Evolutionary conservation across 2,329 filamentous ascomycete species (phyloP), one percentile per base, ranked within the genome.

Genomic region (Cladorrhinum sp.): DNA sequence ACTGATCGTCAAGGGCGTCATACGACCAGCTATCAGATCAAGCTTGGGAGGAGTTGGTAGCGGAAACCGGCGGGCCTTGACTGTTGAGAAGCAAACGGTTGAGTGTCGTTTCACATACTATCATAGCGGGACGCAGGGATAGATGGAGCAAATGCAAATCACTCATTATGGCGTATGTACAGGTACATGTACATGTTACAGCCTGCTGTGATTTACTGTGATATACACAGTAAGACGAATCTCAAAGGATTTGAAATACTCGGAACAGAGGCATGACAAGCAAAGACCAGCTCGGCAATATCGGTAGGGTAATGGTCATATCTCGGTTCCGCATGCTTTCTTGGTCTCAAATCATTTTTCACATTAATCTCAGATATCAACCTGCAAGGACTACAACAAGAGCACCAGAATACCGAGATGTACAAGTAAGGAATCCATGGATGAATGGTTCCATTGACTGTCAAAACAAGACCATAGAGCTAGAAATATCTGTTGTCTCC

Each of bases 361-460:
- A 49, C 56, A 57, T 33, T 30, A 50, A 33, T 6, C 3, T 48
- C n/a, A 14, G 20, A 46, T 21, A n/a, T 48, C 21, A n/a, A 21
- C 12, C 10, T 6, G 30, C n/a, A 16, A n/a, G 20, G 14, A 16
- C 26, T 18, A 20, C 33, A 50, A 28, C 30, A 18, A 20, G n/a
- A 8, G 42, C 42, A 46, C n/a, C 42, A 46, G n/a, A 46, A 16
- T 46, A 46, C 42, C 12, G n/a, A 46, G 42, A 20, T 20, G 2
- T 46, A n/a, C n/a, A n/a, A n/a, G n/a, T n/a, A 21, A 18, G 42
- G 42, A 65, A 65, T 62, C 60, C 59, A 57, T 64, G 65, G 64
- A 62, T 62, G 63, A 68, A 66, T 67, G 67, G 64, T 67, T 68
- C 58, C 64, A 68, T 69, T 67, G 69, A 68, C 68, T 69, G 64